phyloP scores from a whole-genome alignment of 768 basidiomycete genomes.

The Mycena maculata region DNA sequence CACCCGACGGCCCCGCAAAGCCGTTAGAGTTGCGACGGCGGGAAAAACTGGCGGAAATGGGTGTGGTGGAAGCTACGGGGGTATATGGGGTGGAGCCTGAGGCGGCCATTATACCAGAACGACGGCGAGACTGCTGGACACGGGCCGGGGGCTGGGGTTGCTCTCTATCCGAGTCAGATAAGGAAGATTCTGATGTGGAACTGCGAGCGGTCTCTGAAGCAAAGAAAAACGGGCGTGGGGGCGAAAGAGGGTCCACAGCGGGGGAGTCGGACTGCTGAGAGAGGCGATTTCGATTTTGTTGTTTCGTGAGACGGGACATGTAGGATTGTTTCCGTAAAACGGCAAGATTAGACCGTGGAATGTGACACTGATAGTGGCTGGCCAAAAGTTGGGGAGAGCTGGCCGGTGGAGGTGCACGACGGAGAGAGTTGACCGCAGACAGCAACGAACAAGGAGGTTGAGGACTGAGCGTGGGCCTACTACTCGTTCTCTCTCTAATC shows the following conservation, averaged over 20 bases:
- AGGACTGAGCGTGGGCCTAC: not conserved
- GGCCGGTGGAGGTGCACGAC: too few species aligned
- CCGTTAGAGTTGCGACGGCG: constrained; percentile 12
- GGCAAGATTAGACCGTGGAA: not conserved
- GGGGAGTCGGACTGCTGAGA: not conserved
- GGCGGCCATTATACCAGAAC: constrained; percentile 4
- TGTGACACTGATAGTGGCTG: too few species aligned
- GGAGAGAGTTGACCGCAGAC: not conserved
- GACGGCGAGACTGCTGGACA: constrained; percentile 13
- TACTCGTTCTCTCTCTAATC: too few species aligned
- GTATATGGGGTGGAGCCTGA: constrained; percentile 1
- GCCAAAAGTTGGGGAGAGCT: too few species aligned
- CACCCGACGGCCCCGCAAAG: not conserved
- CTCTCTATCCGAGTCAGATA: constrained; percentile 27
- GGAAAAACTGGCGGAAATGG: constrained; percentile 10
- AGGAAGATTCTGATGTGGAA: constrained; percentile 23
- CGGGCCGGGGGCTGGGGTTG: not conserved
- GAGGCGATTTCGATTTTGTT: constrained; percentile 8
- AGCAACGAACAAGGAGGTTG: not conserved
- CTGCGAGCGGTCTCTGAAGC: constrained; percentile 5
- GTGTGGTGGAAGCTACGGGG: constrained; percentile 6
- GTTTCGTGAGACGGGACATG: constrained; percentile 28
- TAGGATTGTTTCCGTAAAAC: not conserved
- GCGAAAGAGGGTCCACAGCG: constrained; percentile 17
- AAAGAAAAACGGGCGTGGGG: constrained; percentile 24